These are phyloP conservation scores for Ceratocystis huliohia DNA, from an alignment of 2,329 filamentous ascomycete genomes.

Conservation along the genomic window DNA sequence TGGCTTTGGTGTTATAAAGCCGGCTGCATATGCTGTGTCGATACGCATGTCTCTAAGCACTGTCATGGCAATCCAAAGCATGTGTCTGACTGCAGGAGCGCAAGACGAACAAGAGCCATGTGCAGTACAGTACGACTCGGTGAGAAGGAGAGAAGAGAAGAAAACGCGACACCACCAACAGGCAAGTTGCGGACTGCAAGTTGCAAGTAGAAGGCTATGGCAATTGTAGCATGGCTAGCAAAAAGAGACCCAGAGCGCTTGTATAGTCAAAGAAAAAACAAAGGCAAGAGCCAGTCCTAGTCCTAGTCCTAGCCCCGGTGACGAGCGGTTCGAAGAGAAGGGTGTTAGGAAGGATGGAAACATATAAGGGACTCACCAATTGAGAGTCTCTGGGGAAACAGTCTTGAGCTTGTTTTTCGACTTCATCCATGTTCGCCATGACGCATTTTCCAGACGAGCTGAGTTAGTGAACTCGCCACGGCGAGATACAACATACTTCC, in stretches of 20 bases:
- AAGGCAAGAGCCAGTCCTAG: not conserved
- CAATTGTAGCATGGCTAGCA: not conserved
- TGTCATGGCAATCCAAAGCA: not conserved
- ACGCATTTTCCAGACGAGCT: slow-evolving; percentile 81
- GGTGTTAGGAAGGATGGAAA: not conserved
- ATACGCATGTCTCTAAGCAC: not conserved
- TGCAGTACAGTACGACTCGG: not conserved
- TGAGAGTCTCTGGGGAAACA: slow-evolving; percentile 78
- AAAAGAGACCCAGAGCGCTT: not conserved
- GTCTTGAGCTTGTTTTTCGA: slow-evolving; percentile 76
- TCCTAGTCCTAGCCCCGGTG: not conserved
- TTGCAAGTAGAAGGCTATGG: not conserved
- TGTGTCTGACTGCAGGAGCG: not conserved
- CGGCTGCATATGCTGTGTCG: not conserved
- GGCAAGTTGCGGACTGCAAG: slow-evolving; percentile 1
- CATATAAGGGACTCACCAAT: slow-evolving; percentile 54
- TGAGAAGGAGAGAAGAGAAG: not conserved
- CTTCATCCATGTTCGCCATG: slow-evolving; percentile 95
- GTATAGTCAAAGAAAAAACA: not conserved
- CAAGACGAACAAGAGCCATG: not conserved
- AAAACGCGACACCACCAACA: not conserved
- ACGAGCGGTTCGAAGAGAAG: not conserved
- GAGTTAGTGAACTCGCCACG: slow-evolving; percentile 68
- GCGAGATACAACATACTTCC: slow-evolving; percentile 81
- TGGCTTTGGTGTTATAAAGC: not conserved